Evolutionary conservation across 352 stramenopile species (phyloP), one percentile per base, ranked within the genome.

Genomic region (Phytophthora colocasiae): DNA sequence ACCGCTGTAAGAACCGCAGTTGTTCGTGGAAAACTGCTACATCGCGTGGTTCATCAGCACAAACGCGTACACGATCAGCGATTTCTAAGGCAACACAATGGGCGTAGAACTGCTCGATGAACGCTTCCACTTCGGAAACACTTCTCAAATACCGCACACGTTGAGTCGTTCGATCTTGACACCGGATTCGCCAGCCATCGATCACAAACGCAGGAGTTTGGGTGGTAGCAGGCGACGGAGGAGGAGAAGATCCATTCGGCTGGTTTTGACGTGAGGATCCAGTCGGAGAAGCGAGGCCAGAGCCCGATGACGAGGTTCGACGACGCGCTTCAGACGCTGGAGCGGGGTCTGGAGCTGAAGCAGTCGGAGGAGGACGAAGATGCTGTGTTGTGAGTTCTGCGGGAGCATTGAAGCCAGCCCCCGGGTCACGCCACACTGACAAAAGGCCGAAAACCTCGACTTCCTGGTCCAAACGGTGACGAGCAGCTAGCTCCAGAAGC

Each of bases 391-490:
- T 64, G n/a, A 81, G 61, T 50, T 83, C 75, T 36, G 86, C 77
- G 6, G 81, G 80, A 15, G 71, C 79, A 46, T 75, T 81, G 52
- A 93, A 93, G 19, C 84, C 82, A 49, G 86, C 71, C 11, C 65
- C 75, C 0, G 77, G 58, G 31, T 93, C 84, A 2, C 72, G 72
- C 84, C 84, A 93, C 45, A 93, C 77, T 3, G 82, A 90, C 1
- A 93, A 65, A 38, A 93, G 53, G 3, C 85, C 85, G 50, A 93
- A 93, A 2, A 93, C 71, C 40, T 93, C 85, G 29, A 93, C 88
- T 63, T 93, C 84, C 5, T 77, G 45, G 63, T 86, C 80, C 65
- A 93, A 75, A 57, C 76, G 56, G 56, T 90, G 69, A 19, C 56
- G 72, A 32, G 70, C 55, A 3, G 78, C 79, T 10, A 93, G 67